Evolutionary conservation across 2,329 filamentous ascomycete species (phyloP), one percentile per base, ranked within the genome.

Genomic region (Fusarium sp.): DNA sequence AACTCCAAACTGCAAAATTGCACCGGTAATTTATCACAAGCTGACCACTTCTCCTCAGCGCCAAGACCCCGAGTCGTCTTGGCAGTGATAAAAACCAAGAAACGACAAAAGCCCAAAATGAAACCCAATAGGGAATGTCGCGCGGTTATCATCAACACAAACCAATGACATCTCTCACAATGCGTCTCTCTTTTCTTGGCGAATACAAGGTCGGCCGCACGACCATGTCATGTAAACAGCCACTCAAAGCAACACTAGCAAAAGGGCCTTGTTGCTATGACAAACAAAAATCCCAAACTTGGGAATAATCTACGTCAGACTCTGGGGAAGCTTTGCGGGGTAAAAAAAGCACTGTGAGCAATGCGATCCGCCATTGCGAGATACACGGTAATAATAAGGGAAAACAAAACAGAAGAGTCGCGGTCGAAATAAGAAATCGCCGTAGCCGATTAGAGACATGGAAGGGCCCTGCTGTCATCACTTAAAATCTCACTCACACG

Each of bases 281-380:
- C 64, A 64, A 64, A 68, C 11, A 18, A 32, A 64, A 68, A 64
- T 20, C n/a, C 30, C 23, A 23, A 45, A 33, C 7, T 23, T n/a
- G n/a, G 69, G 12, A n/a, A 45, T 37, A 63, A 49, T 45, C 50
- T 26, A 56, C 62, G 32, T 32, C 30, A 58, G 14, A 49, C 17
- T 49, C 69, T 59, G 69, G 69, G 60, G 60, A 67, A 71, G 23
- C 8, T 30, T 65, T 69, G 64, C 59, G 69, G 55, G 58, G 69
- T 60, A 64, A 30, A 45, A n/a, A 7, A 53, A 64, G 62, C 33
- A 37, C 49, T 15, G 62, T 38, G 17, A 27, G 0, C 14, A 11
- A 14, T 15, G 7, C 1, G 23, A 33, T 14, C 18, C 12, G 4
- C 2, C 2, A 11, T 13, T 5, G 6, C 6, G 8, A 12, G 13